Conservation (phyloP, 1,284 basidiomycete genomes). For the Ustilago sp. region DNA sequence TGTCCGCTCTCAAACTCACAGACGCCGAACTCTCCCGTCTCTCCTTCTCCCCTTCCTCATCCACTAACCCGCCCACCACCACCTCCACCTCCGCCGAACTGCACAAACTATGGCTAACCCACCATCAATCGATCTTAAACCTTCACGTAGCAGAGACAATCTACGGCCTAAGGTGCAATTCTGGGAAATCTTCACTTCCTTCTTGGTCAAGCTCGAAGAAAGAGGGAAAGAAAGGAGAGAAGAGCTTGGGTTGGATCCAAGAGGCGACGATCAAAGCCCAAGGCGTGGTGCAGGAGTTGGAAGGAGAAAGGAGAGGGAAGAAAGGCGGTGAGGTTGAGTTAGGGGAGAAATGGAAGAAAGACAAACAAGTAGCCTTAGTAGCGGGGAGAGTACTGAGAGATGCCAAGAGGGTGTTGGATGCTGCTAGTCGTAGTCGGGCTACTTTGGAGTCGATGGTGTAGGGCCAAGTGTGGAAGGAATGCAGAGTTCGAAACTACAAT, state of each 20-base stretch:
- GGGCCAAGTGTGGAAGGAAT: not conserved
- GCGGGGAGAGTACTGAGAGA: conserved; percentile 40
- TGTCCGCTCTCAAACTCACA: conserved; percentile 48
- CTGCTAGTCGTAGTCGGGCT: conserved; percentile 12
- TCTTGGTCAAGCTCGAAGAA: not conserved
- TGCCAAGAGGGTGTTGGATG: conserved; percentile 24
- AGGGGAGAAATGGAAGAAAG: conserved; percentile 10
- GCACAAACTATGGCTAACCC: conserved; percentile 53
- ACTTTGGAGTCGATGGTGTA: conserved; percentile 16
- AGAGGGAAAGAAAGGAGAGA: not conserved
- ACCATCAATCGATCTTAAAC: conserved; percentile 50
- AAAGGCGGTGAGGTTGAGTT: conserved; percentile 1
- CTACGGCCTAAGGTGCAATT: conserved; percentile 40
- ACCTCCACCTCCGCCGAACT: conserved; percentile 21
- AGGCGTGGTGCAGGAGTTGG: conserved; percentile 10
- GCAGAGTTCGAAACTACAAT: too few relatives aligned
- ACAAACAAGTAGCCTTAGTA: conserved; percentile 13
- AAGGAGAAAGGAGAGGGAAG: not conserved
- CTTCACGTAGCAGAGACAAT: conserved; percentile 64
- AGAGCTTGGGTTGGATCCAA: conserved; percentile 28
- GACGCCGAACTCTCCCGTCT: conserved; percentile 39
- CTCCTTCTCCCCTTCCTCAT: not conserved
- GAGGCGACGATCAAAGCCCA: conserved; percentile 30
- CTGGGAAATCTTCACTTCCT: not conserved
- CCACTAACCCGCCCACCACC: not conserved